These are phyloP conservation scores for Sesbania bispinosa DNA, from an alignment of 306 rosid species.

Conservation along the genomic window DNA sequence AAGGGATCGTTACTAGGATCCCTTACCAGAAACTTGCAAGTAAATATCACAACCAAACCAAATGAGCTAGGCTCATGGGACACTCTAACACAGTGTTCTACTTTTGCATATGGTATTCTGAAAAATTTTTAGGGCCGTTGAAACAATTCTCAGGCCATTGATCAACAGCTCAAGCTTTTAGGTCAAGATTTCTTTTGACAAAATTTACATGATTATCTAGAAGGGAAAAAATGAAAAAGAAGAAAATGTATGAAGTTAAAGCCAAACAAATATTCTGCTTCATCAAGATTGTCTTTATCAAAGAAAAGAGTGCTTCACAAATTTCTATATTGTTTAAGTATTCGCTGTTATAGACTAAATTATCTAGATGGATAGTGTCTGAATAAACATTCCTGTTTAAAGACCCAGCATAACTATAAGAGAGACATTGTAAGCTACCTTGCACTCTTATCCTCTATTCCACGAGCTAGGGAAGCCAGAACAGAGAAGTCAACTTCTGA, in stretches of 20 bases:
- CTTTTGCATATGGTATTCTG: not conserved
- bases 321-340: too few species aligned
- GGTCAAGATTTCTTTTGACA: too few species aligned
- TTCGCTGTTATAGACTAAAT: not conserved
- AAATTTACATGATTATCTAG: too few species aligned
- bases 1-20: not conserved
- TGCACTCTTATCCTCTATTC: conserved; percentile 42
- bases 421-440: conserved; percentile 38
- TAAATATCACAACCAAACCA: not conserved
- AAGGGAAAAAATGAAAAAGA: too few species aligned
- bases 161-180: too few species aligned
- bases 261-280: too few species aligned
- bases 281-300: too few species aligned
- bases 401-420: not conserved
- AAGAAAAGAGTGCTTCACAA: too few species aligned
- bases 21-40: not conserved
- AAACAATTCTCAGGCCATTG: not conserved
- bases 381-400: not conserved
- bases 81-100: not conserved
- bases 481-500: conserved; percentile 26
- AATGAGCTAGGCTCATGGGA: not conserved
- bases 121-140: not conserved
- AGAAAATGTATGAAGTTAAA: too few species aligned
- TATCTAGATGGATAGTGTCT: not conserved
- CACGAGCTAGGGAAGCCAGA: conserved; percentile 39